Evolutionary conservation across 192 early-diverging fungal genomes (phyloP).

Genomic region (Oehlia diaphana): DNA sequence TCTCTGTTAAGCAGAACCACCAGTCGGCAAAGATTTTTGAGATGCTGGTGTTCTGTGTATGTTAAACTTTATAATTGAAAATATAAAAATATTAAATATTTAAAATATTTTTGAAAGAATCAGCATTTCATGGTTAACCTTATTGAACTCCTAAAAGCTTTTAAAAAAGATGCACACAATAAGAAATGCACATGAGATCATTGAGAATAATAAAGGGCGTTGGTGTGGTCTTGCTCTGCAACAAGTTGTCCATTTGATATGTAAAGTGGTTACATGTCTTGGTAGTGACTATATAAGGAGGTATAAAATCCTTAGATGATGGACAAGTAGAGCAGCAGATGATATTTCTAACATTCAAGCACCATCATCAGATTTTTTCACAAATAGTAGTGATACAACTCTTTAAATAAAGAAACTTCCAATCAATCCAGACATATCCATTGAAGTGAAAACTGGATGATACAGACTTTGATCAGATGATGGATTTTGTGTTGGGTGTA

Average conservation of each 20-base stretch:
- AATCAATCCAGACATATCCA: too few relatives aligned
- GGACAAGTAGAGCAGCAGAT: too few relatives aligned
- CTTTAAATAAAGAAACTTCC: too few relatives aligned
- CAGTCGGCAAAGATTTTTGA: constrained; percentile 7
- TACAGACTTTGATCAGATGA: too few relatives aligned
- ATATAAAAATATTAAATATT: too few relatives aligned
- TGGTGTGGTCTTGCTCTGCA: constrained; percentile 5
- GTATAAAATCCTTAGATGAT: too few relatives aligned
- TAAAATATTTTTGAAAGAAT: constrained; percentile 26
- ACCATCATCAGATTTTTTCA: too few relatives aligned
- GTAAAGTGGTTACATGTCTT: constrained; percentile 13
- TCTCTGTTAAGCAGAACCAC: constrained; percentile 6
- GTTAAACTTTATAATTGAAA: constrained; percentile 25
- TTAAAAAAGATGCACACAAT: constrained; percentile 20
- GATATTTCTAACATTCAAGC: too few relatives aligned
- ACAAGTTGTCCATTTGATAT: constrained; percentile 8
- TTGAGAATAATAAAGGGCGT: constrained; percentile 13
- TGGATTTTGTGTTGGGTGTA: too few relatives aligned
- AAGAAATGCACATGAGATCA: constrained; percentile 13
- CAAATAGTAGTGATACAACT: too few relatives aligned
- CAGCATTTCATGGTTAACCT: constrained; percentile 12
- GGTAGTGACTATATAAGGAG: background rate
- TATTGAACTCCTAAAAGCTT: constrained; percentile 22
- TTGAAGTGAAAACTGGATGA: too few relatives aligned
- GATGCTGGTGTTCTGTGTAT: constrained; percentile 23